Evolutionary conservation across 176 grass and related monocot genomes (phyloP), one percentile per base, ranked within the genome.

Genomic region (Stipa capillata): DNA sequence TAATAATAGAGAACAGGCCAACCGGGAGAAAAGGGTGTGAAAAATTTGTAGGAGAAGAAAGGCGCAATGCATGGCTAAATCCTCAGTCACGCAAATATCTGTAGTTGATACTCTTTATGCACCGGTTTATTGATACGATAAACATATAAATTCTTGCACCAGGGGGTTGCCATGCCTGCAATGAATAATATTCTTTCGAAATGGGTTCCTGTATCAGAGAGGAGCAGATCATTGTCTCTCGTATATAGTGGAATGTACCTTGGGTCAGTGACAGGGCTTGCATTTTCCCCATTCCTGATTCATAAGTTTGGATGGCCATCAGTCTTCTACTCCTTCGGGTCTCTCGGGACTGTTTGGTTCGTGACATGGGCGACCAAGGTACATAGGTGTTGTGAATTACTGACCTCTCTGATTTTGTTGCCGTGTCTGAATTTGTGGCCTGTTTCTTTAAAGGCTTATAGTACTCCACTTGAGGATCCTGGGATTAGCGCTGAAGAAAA

Each of bases 181-280:
- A 97, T 97, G 91, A 97, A 92, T 83, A 97, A 97, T 45, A 97
- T 97, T 62, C 87, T 97, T 45, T 97, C 94, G 0, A 97, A 92
- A 83, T 97, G 94, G 94, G 72, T 97, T 73, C 91, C 94, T 31
- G 83, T 97, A 76, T 88, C 91, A 62, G 94, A 97, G 76, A 89
- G 94, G 43, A 97, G 94, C 84, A 94, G 91, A 85, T 92, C 94
- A 28, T 72, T 97, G 27, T 49, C 91, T 72, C 82, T 97, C 25
- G 94, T 97, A 32, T 97, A 97, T 75, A 97, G 91, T 85, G 94
- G 94, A 60, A 97, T 97, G 94, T 97, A 97, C 67, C 82, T 94
- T 61, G 94, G 94, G 17, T 97, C 94, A 28, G 94, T 97, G 68
- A 97, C 91, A 43, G 94, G 94, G 31, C 87, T 97, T 24, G 87